Base-by-base conservation (phyloP, 176 grass and related monocot species). In the Urochloa ruziziensis region DNA sequence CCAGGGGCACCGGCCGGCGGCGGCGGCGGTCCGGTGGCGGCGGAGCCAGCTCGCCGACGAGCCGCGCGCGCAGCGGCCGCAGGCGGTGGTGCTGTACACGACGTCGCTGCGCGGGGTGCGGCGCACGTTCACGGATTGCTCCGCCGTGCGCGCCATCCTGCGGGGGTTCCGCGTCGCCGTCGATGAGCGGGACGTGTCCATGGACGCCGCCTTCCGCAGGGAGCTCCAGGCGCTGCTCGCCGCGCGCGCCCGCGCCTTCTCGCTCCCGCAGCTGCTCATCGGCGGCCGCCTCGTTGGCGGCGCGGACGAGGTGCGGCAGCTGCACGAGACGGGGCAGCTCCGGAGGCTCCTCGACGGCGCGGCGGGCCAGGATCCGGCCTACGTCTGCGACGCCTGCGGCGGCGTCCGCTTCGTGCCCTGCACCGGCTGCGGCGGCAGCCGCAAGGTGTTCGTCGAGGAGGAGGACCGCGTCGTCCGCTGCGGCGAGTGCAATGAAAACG, bases 401-500 rank as follows among this genome's bases (percentile, higher is more conserved):
- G 93, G 96, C 79, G 89, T 88, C 75, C 91, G 93, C 10, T 98
- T 98, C 80, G 91, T 86, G 25, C 96, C 96, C 74, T 98, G 96
- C 89, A 4, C 85, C 14, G 59, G 70, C 21, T 98, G 93, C 63
- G 86, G 69, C 52, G 96, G 93, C 53, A 74, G 93, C 85, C 90
- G 96, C 56, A 98, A 98, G 89, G 70, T 98, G 16, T 98, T 95
- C 78, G 53, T 81, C 54, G 96, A 95, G 91, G 93, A 93, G 28
- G 85, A 98, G 42, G 89, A 67, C 42, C 82, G 83, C 57, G 84
- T 83, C 76, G 73, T 87, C 60, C 91, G 93, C 16, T 98, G 96
- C 73, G 82, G n/a, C 18, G 91, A 82, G 17, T 98, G 96, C 86
- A 98, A 98, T 78, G 96, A 98, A 93, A 98, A 98, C 49, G 93